Evolutionary conservation across 2,329 filamentous ascomycete species (phyloP).

Genomic region (Davidsoniella virescens): DNA sequence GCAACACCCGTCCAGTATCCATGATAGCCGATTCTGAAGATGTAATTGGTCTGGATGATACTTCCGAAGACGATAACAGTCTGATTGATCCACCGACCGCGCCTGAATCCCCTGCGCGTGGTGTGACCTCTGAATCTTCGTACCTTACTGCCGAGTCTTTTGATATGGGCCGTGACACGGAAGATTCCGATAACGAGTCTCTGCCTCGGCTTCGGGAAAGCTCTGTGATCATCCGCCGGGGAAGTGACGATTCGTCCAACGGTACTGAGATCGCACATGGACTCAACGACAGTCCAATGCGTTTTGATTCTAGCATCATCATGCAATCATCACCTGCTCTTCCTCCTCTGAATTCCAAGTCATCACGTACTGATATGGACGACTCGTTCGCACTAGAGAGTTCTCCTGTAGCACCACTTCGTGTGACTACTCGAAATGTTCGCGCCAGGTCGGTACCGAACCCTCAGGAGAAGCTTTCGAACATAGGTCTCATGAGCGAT

Average conservation of each 20-base stretch:
- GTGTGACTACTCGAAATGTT: slow-evolving; percentile 5
- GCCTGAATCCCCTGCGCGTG: not conserved
- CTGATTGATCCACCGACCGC: slow-evolving; percentile 2
- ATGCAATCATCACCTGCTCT: slow-evolving; percentile 8
- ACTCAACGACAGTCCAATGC: slow-evolving; percentile 7
- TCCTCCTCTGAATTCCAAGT: not conserved
- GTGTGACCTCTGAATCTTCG: not conserved
- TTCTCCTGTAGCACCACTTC: slow-evolving; percentile 7
- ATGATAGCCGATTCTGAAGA: not conserved
- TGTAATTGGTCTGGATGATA: not conserved
- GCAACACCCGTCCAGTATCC: slow-evolving; percentile 3
- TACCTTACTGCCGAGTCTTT: slow-evolving; percentile 5
- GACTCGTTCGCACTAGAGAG: slow-evolving; percentile 9
- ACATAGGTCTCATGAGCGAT: slow-evolving; percentile 18
- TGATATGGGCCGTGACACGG: slow-evolving; percentile 5
- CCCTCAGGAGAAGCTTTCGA: slow-evolving; percentile 3
- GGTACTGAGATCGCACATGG: not conserved
- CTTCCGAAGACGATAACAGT: slow-evolving; percentile 1
- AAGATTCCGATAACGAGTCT: slow-evolving; percentile 4
- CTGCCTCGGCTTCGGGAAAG: not conserved
- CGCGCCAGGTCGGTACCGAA: slow-evolving; percentile 9
- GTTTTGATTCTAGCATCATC: slow-evolving; percentile 5
- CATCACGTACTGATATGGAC: not conserved
- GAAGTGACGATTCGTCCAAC: slow-evolving; percentile 5
- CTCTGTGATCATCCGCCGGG: slow-evolving; percentile 4